Percentiles rank a stretch among this genome's conserved stretches.
Conservation (phyloP, 805 yeast genomes). For the Zygosaccharomyces bisporus region DNA sequence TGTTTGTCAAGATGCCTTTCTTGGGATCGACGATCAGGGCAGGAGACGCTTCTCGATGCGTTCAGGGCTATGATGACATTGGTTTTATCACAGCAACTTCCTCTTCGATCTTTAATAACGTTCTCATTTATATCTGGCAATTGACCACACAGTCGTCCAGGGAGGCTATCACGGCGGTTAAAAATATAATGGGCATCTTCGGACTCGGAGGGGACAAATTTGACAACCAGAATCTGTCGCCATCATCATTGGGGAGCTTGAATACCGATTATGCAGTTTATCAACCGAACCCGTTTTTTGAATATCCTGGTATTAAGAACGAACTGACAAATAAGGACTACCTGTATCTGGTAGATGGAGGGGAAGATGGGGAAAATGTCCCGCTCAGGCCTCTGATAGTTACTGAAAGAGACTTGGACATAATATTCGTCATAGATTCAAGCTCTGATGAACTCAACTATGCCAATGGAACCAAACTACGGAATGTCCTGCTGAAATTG, state of each 20-base stretch:
- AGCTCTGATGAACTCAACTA: conserved; percentile 50
- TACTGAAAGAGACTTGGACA: conserved; percentile 57
- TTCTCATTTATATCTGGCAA: conserved; percentile 48
- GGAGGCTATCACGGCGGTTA: conserved; percentile 36
- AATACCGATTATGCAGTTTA: conserved; percentile 51
- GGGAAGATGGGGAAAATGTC: conserved; percentile 70
- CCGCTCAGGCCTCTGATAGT: conserved; percentile 66
- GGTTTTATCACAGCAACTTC: conserved; percentile 63
- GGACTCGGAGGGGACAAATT: conserved; percentile 17
- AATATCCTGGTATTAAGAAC: conserved; percentile 23
- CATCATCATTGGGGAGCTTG: conserved; percentile 6
- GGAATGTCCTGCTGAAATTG: conserved; percentile 33
- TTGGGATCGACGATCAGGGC: conserved; percentile 47
- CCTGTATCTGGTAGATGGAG: conserved; percentile 67
- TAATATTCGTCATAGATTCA: conserved; percentile 59
- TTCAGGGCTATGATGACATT: conserved; percentile 52
- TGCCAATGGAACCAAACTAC: conserved; percentile 57
- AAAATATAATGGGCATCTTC: conserved; percentile 31
- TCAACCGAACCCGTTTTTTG: conserved; percentile 60
- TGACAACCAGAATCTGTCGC: conserved; percentile 1
- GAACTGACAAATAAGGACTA: conserved; percentile 32
- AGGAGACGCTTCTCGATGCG: conserved; percentile 46
- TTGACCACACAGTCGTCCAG: conserved; percentile 32
- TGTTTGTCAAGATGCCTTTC: conserved; percentile 49
- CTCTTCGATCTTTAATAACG: conserved; percentile 57